Evolutionary conservation across 2,329 filamentous ascomycete species (phyloP).

Genomic region (Exophiala viscosa): DNA sequence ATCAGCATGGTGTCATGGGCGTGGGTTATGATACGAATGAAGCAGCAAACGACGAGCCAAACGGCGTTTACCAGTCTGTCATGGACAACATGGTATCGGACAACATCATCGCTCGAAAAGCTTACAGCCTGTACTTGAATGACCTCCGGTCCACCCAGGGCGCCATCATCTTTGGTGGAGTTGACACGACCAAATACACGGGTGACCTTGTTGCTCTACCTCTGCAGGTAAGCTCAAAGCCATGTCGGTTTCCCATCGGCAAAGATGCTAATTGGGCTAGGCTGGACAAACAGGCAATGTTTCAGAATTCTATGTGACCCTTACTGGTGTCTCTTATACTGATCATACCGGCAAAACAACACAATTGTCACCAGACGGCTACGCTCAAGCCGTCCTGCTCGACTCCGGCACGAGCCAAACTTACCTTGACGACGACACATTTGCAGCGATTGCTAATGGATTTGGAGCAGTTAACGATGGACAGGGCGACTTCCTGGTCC

Average conservation of each 20-base stretch:
- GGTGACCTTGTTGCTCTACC: conserved; percentile 65
- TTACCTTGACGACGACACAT: conserved; percentile 62
- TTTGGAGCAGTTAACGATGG: conserved; percentile 47
- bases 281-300: not conserved
- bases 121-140: conserved; percentile 26
- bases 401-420: conserved; percentile 71
- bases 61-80: conserved; percentile 16
- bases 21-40: conserved; percentile 20
- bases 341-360: conserved; percentile 31
- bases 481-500: conserved; percentile 43
- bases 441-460: conserved; percentile 51
- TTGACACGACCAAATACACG: conserved; percentile 62
- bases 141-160: conserved; percentile 18
- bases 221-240: conserved; percentile 4
- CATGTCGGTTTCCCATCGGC: not conserved
- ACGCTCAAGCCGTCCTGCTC: conserved; percentile 59
- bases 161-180: conserved; percentile 69
- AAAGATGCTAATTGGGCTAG: not conserved
- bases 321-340: conserved; percentile 44
- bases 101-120: conserved; percentile 19
- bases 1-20: conserved; percentile 24
- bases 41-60: conserved; percentile 8
- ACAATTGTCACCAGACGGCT: conserved; percentile 39
- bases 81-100: conserved; percentile 22
- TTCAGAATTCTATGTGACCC: conserved; percentile 57